Conservation (phyloP, 2,329 filamentous ascomycete species). For the Colletotrichum sp. region DNA sequence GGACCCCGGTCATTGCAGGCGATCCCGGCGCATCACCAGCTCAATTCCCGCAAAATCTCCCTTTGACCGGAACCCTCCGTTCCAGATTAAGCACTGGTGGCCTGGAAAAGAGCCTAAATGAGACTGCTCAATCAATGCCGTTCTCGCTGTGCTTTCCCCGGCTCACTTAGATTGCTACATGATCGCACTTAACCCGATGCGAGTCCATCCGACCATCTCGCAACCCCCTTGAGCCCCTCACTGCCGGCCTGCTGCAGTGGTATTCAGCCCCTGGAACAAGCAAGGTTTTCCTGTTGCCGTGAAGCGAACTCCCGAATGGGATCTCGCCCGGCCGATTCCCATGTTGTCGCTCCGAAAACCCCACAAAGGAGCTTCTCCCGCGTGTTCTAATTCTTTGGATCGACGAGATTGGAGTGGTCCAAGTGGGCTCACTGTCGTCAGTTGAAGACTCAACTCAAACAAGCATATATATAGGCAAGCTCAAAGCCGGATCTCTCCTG, state of each 20-base stretch:
- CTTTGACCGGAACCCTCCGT: conserved; percentile 16
- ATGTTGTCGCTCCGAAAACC: neutral
- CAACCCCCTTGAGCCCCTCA: neutral
- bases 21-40: neutral
- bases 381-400: neutral
- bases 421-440: neutral
- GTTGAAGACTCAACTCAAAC: neutral
- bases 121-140: neutral
- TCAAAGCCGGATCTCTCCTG: neutral
- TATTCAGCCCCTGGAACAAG: neutral
- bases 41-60: neutral
- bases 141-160: neutral
- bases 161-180: conserved; percentile 1
- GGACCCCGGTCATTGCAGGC: neutral
- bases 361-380: conserved; percentile 4
- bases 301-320: neutral
- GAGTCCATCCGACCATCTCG: neutral
- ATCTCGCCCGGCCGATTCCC: neutral
- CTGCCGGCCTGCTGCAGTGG: neutral
- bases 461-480: conserved; percentile 8
- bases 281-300: neutral
- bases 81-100: conserved; percentile 15
- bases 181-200: neutral
- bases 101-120: conserved; percentile 17
- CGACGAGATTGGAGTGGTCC: conserved; percentile 12